Conservation (phyloP, 208 protist species). For the Leishmania amazonensis region DNA sequence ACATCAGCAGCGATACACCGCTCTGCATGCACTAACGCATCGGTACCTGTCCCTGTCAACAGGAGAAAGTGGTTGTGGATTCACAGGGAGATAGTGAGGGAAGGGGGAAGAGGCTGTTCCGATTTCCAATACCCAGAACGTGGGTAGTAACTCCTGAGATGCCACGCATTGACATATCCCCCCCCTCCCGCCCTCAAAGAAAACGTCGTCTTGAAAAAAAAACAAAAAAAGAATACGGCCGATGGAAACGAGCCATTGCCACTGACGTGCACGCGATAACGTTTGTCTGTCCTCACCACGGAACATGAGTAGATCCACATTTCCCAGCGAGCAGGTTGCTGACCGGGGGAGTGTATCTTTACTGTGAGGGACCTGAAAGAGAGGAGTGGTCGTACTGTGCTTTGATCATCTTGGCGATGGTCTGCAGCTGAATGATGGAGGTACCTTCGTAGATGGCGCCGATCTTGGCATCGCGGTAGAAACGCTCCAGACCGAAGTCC, state of each 20-base stretch:
- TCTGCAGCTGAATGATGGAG: constrained; percentile 95
- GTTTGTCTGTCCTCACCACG: neutral
- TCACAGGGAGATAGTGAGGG: neutral
- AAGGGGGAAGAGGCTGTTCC: neutral
- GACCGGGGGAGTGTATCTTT: neutral
- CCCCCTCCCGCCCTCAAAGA: neutral
- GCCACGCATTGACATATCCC: neutral
- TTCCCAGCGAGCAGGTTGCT: neutral
- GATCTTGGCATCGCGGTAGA: constrained; percentile 94
- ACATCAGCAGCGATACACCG: neutral
- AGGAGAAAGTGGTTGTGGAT: neutral
- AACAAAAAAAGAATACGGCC: neutral
- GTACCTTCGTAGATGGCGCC: constrained; percentile 96
- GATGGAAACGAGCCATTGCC: neutral
- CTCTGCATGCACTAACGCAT: too few relatives aligned
- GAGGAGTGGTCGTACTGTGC: constrained; percentile 44
- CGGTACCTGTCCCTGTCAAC: neutral
- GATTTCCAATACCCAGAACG: neutral
- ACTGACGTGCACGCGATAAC: neutral
- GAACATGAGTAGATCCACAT: neutral
- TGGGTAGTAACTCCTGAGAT: neutral
- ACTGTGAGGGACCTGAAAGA: neutral
- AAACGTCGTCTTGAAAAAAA: neutral
- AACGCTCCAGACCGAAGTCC: constrained; percentile 95
- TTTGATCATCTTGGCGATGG: constrained; percentile 93